These are phyloP conservation scores for Furcasterigmium furcatum DNA, from an alignment of 2,329 filamentous ascomycete species.

Conservation along the genomic window DNA sequence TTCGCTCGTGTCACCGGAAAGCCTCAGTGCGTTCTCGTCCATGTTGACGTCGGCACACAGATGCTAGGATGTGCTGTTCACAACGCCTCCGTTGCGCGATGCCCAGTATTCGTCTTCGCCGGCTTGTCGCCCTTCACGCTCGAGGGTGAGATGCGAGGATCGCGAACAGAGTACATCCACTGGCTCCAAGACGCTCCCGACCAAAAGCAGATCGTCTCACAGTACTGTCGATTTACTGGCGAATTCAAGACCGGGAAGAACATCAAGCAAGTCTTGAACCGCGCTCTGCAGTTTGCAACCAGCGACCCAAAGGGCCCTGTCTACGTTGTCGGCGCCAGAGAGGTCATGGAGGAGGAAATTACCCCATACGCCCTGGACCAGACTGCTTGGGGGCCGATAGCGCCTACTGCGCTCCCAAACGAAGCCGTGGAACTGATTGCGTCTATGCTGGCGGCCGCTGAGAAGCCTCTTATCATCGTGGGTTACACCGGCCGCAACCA, in stretches of 20 bases:
- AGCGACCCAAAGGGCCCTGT: slow-evolving; percentile 72
- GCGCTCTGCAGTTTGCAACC: slow-evolving; percentile 71
- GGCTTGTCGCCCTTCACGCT: slow-evolving; percentile 69
- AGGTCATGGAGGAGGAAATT: slow-evolving; percentile 81
- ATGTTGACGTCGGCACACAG: slow-evolving; percentile 74
- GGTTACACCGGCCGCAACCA: slow-evolving; percentile 72
- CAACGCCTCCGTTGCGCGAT: slow-evolving; percentile 67
- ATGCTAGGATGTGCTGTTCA: slow-evolving; percentile 69
- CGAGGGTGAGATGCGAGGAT: slow-evolving; percentile 68
- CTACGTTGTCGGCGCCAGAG: slow-evolving; percentile 69
- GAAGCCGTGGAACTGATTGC: slow-evolving; percentile 57
- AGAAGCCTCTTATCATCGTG: slow-evolving; percentile 66
- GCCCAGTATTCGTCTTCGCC: slow-evolving; percentile 69
- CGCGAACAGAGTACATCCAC: slow-evolving; percentile 69
- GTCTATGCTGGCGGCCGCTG: slow-evolving; percentile 58
- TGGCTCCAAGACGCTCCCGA: slow-evolving; percentile 77
- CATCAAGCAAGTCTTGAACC: slow-evolving; percentile 79
- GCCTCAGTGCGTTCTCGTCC: slow-evolving; percentile 69
- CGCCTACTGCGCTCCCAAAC: slow-evolving; percentile 56
- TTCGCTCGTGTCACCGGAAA: slow-evolving; percentile 65
- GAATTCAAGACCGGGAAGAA: slow-evolving; percentile 78
- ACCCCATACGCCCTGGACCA: slow-evolving; percentile 67
- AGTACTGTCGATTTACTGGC: slow-evolving; percentile 74
- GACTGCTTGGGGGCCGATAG: slow-evolving; percentile 66
- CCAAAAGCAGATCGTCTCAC: slow-evolving; percentile 69